These are phyloP conservation scores for Morella rubra DNA, from an alignment of 306 rosid species.

Conservation along the genomic window DNA sequence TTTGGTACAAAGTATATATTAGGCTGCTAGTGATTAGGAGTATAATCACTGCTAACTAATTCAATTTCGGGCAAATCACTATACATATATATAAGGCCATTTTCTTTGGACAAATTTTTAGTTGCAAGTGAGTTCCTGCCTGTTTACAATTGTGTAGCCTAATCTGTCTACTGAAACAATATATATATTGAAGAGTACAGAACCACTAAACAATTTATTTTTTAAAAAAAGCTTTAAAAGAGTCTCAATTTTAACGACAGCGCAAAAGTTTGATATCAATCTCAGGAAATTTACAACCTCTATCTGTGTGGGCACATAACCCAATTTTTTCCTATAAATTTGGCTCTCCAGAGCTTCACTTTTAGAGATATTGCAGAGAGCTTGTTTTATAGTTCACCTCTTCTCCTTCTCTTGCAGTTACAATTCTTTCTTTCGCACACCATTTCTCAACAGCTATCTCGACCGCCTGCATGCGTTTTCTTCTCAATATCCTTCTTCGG, in stretches of 20 bases:
- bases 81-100: no score
- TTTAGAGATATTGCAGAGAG: not conserved
- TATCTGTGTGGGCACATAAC: not conserved
- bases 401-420: not conserved
- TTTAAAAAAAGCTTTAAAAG: not conserved
- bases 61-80: no score
- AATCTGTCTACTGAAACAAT: not conserved
- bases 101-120: not conserved
- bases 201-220: not conserved
- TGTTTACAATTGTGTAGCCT: not conserved
- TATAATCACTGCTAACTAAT: no score
- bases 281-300: not conserved
- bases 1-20: no score
- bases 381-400: no score
- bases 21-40: no score
- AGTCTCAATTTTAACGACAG: not conserved
- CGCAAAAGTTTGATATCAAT: no score
- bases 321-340: not conserved
- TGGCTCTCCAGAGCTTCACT: not conserved
- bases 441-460: not conserved
- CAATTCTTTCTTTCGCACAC: not conserved
- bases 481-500: not conserved
- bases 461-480: not conserved
- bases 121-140: not conserved
- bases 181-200: not conserved